A percentile compares a stretch with the other conserved stretches of the same genome.
Conservation (phyloP, 73 alveolate species). For the Blepharisma stoltei region DNA sequence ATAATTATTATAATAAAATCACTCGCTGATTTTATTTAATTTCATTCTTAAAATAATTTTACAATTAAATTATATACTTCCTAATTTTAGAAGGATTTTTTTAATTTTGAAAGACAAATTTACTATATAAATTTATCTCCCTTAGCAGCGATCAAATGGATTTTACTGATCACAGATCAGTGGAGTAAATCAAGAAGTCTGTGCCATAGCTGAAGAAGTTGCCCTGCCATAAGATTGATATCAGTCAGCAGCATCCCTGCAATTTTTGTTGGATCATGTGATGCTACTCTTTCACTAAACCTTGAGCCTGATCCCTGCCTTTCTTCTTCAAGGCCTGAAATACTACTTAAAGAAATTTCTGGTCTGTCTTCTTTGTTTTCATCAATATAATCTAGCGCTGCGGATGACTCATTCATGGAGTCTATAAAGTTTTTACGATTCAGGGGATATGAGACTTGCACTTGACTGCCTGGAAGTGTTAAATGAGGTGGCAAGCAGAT, state of each 20-base stretch:
- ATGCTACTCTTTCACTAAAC: conserved; percentile 40
- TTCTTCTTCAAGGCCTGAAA: conserved; percentile 27
- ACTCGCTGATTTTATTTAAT: no score
- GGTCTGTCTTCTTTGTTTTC: conserved; percentile 31
- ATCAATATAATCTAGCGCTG: not conserved
- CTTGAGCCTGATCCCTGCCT: not conserved
- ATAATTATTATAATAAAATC: no score
- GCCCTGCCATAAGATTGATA: conserved; percentile 40
- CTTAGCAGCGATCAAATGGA: not conserved
- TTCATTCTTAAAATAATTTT: no score
- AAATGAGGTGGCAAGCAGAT: conserved; percentile 39
- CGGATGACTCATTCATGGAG: conserved; percentile 13
- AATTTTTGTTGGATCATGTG: conserved; percentile 37
- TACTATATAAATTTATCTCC: not conserved
- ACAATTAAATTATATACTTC: no score
- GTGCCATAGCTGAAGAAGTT: conserved; percentile 57
- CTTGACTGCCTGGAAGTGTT: conserved; percentile 35
- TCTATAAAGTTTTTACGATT: not conserved
- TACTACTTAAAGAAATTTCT: conserved; percentile 1
- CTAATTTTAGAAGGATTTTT: no score
- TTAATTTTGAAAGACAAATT: no score
- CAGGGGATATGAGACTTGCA: not conserved
- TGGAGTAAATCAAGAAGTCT: conserved; percentile 37
- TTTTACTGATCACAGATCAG: not conserved
- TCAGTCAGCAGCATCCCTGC: conserved; percentile 41